Conservation (phyloP, 1,284 basidiomycete genomes). For the Somion occarium region DNA sequence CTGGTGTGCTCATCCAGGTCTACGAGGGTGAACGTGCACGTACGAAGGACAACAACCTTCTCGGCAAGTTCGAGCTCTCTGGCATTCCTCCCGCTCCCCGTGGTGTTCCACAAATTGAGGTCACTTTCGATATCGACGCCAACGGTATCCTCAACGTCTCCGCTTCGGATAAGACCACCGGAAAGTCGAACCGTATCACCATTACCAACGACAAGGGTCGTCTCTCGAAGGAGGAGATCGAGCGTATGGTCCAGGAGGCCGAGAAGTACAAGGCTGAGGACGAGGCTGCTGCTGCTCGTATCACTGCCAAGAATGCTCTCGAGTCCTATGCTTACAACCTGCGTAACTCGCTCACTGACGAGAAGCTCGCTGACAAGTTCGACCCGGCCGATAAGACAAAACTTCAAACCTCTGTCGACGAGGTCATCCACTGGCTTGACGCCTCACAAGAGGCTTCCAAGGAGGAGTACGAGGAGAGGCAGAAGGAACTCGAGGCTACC, state of each 20-base stretch:
- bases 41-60: slow-evolving; percentile 99
- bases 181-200: slow-evolving; percentile 94
- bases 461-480: slow-evolving; percentile 94
- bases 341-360: slow-evolving; percentile 83
- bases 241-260: slow-evolving; percentile 92
- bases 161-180: slow-evolving; percentile 95
- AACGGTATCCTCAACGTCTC: slow-evolving; percentile 98
- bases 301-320: slow-evolving; percentile 82
- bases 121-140: slow-evolving; percentile 98
- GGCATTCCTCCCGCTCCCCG: slow-evolving; percentile 98
- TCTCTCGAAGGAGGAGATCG: slow-evolving; percentile 97
- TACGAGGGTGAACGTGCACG: slow-evolving; percentile 99
- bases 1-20: slow-evolving; percentile 97
- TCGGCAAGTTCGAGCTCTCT: slow-evolving; percentile 98
- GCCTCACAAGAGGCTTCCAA: slow-evolving; percentile 85
- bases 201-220: slow-evolving; percentile 99
- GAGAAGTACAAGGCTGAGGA: slow-evolving; percentile 93
- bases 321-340: slow-evolving; percentile 98
- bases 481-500: slow-evolving; percentile 91
- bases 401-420: slow-evolving; percentile 81
- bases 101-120: slow-evolving; percentile 97
- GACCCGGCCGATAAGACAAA: slow-evolving; percentile 85
- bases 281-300: slow-evolving; percentile 78
- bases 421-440: slow-evolving; percentile 89
- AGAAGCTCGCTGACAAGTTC: slow-evolving; percentile 88